phyloP scores from a whole-genome alignment of 2,329 filamentous ascomycete species.

The Cladosporium sp. region DNA sequence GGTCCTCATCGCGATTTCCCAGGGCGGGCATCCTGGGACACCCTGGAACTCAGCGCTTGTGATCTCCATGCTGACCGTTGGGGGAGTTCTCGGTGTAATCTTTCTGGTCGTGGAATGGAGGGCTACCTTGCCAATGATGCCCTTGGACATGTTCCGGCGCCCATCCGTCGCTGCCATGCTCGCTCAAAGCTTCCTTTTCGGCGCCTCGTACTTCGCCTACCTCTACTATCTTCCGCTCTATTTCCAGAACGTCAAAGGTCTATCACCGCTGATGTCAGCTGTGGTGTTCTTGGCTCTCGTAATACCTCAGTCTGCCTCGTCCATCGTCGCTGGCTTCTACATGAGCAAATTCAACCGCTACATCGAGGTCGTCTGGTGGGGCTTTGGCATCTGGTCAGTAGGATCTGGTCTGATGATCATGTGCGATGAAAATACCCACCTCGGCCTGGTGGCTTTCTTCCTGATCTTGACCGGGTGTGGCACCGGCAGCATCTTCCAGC shows the following conservation, averaged over 20 bases:
- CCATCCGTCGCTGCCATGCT: conserved; percentile 52
- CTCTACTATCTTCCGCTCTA: conserved; percentile 82
- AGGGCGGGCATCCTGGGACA: conserved; percentile 45
- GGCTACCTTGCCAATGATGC: conserved; percentile 56
- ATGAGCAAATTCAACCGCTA: conserved; percentile 47
- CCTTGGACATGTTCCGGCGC: conserved; percentile 53
- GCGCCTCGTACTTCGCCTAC: conserved; percentile 61
- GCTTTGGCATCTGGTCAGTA: conserved; percentile 35
- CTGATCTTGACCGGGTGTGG: conserved; percentile 60
- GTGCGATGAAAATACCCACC: conserved; percentile 30
- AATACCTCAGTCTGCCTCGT: conserved; percentile 29
- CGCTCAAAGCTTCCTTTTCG: conserved; percentile 56
- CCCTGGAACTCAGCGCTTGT: conserved; percentile 54
- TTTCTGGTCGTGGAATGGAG: conserved; percentile 56
- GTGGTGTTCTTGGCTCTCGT: conserved; percentile 47
- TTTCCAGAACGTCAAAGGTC: conserved; percentile 71
- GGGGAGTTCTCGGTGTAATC: conserved; percentile 41
- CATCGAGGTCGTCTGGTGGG: conserved; percentile 46
- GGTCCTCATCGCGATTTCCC: conserved; percentile 60
- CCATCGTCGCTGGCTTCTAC: conserved; percentile 38
- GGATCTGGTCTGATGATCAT: conserved; percentile 38
- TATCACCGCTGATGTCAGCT: conserved; percentile 61
- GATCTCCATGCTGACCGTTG: conserved; percentile 55
- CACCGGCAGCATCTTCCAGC: conserved; percentile 65
- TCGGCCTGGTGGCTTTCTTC: conserved; percentile 49